These are phyloP conservation scores for Termitomyces sp. DNA, from an alignment of 768 basidiomycete genomes.

Conservation along the genomic window DNA sequence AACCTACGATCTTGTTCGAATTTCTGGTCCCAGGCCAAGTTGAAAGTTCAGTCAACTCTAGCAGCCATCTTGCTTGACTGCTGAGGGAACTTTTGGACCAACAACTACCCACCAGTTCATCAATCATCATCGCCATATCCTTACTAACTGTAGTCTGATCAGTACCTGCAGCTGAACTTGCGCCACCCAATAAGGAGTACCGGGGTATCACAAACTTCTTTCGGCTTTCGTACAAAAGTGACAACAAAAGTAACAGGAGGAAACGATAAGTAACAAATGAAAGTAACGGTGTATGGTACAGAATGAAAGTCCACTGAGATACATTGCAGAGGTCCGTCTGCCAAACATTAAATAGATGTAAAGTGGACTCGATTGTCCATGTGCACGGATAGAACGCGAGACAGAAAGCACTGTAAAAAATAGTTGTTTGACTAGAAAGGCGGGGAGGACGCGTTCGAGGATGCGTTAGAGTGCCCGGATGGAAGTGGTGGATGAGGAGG, in stretches of 20 bases:
- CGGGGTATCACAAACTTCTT: neutral
- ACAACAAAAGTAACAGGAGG: too few species aligned
- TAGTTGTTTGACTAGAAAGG: neutral
- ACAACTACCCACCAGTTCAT: too few species aligned
- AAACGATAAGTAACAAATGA: neutral
- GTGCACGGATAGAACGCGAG: too few species aligned
- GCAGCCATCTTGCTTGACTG: too few species aligned
- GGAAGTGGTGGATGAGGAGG: conserved; percentile 42
- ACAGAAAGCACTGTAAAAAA: neutral
- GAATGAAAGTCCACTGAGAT: neutral
- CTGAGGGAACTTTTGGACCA: too few species aligned
- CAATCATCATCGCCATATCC: too few species aligned
- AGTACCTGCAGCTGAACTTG: neutral
- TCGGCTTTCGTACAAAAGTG: neutral
- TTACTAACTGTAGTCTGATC: neutral
- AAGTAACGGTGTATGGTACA: neutral
- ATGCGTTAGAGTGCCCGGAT: neutral
- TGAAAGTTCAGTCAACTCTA: too few species aligned
- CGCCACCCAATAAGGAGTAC: neutral
- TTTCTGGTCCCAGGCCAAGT: too few species aligned
- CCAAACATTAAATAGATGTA: neutral
- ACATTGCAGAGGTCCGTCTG: neutral
- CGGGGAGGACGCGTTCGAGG: neutral
- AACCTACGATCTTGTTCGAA: too few species aligned
- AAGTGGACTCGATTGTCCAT: neutral